Evolutionary conservation across 2,329 filamentous ascomycete genomes (phyloP), one percentile per base, ranked within the genome.

Genomic region (Myriosclerotinia duriaeana): DNA sequence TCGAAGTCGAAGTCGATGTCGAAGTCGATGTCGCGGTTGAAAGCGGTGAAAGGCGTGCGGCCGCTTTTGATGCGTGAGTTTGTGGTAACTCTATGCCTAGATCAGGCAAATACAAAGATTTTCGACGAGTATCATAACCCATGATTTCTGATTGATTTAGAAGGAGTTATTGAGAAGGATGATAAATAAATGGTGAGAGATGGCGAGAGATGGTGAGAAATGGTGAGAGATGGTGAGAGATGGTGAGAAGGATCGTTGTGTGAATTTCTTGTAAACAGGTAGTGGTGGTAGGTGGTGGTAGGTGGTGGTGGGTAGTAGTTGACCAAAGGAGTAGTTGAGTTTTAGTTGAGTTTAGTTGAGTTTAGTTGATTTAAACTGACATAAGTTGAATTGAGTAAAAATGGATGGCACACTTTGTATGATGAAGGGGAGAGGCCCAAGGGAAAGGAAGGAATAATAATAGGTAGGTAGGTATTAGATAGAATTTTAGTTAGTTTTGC

Each of bases 71-170:
- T 74, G 87, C 84, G 74, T 88, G 82, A 73, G 84, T 82, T 74
- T 89, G 86, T 71, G 91, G 89, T 71, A 97, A 84, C 75, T 95
- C 91, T 74, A 98, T 97, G 78, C 95, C 95, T 75, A 98, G 85
- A 72, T 93, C 96, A 68, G 92, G 91, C 76, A 98, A 84, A 70
- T 93, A 97, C 72, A 99, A 83, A 76, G 93, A 97, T 83, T 98
- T 98, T 79, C 93, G 89, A 80, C 94, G 91, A 73, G 94, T 98
- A 80, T 97, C 97, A 84, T 97, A 97, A 77, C 90, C 90, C 92
- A 97, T 97, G n/a, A 36, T 71, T 46, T 67, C 48, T 15, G 44
- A 54, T n/a, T 20, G 26, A 34, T 54, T 53, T 53, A 52, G 55
- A 26, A 64, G 53, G 12, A 36, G 64, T 64, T 48, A 64, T 68